Conservation (phyloP, 2,329 filamentous ascomycete species). For the Colletotrichum coccodes region DNA sequence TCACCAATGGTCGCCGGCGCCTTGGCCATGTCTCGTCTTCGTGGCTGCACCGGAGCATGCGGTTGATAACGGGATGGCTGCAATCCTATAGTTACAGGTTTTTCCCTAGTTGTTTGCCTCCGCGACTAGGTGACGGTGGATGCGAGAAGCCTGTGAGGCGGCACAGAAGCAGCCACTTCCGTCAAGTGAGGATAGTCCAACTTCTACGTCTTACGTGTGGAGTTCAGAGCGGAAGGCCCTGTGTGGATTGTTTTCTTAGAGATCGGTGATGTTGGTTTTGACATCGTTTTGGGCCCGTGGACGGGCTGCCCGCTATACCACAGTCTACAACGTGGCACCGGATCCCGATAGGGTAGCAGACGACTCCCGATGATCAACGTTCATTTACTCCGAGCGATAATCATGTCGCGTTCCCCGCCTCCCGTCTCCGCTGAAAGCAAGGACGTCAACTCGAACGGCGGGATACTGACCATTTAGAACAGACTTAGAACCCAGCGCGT, state of each 20-base stretch:
- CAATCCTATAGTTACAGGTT: neutral
- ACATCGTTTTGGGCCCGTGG: neutral
- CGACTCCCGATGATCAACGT: conserved; percentile 3
- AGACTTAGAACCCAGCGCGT: neutral
- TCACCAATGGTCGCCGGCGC: conserved; percentile 12
- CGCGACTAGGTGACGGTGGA: neutral
- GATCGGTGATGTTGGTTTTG: neutral
- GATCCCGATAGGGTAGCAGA: conserved; percentile 22
- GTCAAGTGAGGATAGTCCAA: too few relatives aligned
- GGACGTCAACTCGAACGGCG: neutral
- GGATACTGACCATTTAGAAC: neutral
- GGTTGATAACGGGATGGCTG: neutral
- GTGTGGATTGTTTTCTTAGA: neutral
- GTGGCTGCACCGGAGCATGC: neutral
- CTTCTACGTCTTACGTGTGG: too few relatives aligned
- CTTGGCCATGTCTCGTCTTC: neutral
- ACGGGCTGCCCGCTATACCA: neutral
- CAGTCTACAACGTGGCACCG: conserved; percentile 1
- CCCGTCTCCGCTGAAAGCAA: conserved; percentile 20
- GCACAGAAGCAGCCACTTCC: neutral
- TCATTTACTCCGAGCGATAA: conserved; percentile 19
- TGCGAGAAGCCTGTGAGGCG: neutral
- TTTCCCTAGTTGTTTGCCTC: neutral
- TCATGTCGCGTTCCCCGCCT: conserved; percentile 9
- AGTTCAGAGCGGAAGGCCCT: neutral